Evolutionary conservation across 2,329 filamentous ascomycete species (phyloP).

Genomic region (Pseudogymnoascus sp.): DNA sequence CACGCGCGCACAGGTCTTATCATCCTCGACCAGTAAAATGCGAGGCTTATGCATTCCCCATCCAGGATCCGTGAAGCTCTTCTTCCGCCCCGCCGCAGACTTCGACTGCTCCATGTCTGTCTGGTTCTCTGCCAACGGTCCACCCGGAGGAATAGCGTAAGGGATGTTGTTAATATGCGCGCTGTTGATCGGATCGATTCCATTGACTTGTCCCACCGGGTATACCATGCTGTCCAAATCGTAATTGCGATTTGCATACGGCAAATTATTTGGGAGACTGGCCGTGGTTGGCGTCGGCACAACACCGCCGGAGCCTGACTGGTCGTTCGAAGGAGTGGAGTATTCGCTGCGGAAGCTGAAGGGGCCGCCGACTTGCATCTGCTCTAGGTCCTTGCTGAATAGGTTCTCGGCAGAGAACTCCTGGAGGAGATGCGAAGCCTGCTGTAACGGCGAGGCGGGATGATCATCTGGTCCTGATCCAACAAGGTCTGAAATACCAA

Average conservation of each 20-base stretch:
- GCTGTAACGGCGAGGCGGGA: conserved; percentile 61
- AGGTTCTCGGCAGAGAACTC: conserved; percentile 61
- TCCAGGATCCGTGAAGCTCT: conserved; percentile 37
- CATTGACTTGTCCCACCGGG: conserved; percentile 81
- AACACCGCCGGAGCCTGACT: conserved; percentile 20
- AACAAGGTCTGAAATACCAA: conserved; percentile 31
- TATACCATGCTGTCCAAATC: conserved; percentile 74
- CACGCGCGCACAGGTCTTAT: conserved; percentile 61
- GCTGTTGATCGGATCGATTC: conserved; percentile 89
- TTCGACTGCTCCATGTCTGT: conserved; percentile 31
- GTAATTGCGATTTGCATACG: conserved; percentile 36
- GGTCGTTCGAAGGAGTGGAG: conserved; percentile 29
- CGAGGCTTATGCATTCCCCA: conserved; percentile 63
- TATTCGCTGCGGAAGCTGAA: conserved; percentile 28
- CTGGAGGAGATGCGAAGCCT: conserved; percentile 59
- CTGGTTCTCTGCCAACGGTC: conserved; percentile 37
- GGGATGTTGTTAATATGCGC: conserved; percentile 94
- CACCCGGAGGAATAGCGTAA: conserved; percentile 68
- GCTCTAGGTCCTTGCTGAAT: conserved; percentile 58
- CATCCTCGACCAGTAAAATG: conserved; percentile 85
- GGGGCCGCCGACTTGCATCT: conserved; percentile 44
- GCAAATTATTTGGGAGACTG: conserved; percentile 40
- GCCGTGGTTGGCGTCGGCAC: conserved; percentile 41
- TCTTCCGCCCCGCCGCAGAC: conserved; percentile 40
- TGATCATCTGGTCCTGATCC: conserved; percentile 44